Conservation (phyloP, 164 flowering plant genomes). For the Aristolochia fimbriata region DNA sequence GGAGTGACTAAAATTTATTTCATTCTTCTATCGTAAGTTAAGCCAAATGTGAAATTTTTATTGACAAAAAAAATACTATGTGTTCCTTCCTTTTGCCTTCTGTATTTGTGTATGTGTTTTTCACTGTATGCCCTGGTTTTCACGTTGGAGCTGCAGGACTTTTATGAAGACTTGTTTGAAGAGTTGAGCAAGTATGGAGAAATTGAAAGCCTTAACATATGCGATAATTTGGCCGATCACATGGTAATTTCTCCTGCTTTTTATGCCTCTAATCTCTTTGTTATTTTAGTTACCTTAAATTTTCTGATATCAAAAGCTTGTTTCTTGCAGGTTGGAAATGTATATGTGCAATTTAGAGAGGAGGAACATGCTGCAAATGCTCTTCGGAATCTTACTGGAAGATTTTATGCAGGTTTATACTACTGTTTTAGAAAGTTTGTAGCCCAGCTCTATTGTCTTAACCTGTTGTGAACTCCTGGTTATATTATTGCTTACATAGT, state of each 20-base stretch:
- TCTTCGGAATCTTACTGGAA: constrained; percentile 51
- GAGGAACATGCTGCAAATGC: constrained; percentile 89
- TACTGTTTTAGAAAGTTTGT: not conserved
- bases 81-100: too few relatives aligned
- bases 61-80: too few relatives aligned
- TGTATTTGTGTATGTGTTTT: not conserved
- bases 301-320: not conserved
- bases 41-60: too few relatives aligned
- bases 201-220: constrained; percentile 68
- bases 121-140: not conserved
- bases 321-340: constrained; percentile 73
- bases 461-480: too few relatives aligned
- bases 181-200: constrained; percentile 86
- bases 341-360: constrained; percentile 82
- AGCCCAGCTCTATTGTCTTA: too few relatives aligned
- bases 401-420: constrained; percentile 71
- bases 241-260: constrained; percentile 38
- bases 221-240: constrained; percentile 90
- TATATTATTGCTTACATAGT: too few relatives aligned
- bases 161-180: constrained; percentile 81
- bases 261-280: not conserved
- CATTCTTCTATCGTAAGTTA: too few relatives aligned
- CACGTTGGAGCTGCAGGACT: constrained; percentile 33
- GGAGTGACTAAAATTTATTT: too few relatives aligned
- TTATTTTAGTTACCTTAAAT: not conserved